phyloP scores from a whole-genome alignment of 768 basidiomycete species.

The Phylloporus sp. region DNA sequence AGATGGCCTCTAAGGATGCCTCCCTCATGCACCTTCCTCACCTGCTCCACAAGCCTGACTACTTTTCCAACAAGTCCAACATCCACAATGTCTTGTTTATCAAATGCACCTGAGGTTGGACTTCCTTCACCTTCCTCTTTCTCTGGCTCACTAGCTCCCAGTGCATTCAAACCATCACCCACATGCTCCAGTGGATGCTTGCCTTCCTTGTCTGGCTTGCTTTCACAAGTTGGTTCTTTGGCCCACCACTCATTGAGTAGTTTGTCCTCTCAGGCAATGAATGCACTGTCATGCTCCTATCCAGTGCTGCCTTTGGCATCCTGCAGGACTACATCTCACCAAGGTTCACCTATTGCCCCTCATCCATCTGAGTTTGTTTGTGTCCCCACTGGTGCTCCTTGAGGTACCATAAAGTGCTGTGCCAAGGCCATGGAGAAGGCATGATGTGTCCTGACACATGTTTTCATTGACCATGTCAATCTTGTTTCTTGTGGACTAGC shows the following conservation, averaged over 20 bases:
- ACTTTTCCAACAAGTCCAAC: conserved; percentile 81
- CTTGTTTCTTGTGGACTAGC: conserved; percentile 76
- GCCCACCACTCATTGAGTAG: conserved; percentile 71
- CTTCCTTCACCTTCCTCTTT: conserved; percentile 59
- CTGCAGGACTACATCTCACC: conserved; percentile 52
- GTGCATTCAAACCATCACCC: conserved; percentile 35
- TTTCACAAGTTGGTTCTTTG: conserved; percentile 88
- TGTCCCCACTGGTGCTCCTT: conserved; percentile 35
- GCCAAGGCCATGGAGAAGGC: conserved; percentile 73
- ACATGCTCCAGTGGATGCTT: conserved; percentile 51
- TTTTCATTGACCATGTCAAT: conserved; percentile 81
- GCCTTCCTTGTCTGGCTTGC: conserved; percentile 67
- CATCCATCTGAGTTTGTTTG: conserved; percentile 65
- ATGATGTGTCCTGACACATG: conserved; percentile 92
- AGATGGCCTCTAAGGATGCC: too few relatives aligned
- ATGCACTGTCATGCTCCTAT: conserved; percentile 64
- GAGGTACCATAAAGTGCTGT: conserved; percentile 40
- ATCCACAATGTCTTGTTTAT: conserved; percentile 81
- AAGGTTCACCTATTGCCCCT: conserved; percentile 48
- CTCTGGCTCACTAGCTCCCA: conserved; percentile 57
- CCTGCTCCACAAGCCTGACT: conserved; percentile 56
- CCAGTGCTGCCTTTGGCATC: conserved; percentile 49
- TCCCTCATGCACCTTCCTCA: conserved; percentile 66
- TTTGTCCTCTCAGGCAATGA: conserved; percentile 69
- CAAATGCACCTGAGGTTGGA: conserved; percentile 92